phyloP scores from a whole-genome alignment of 2,329 filamentous ascomycete species.

The Dothistroma septosporum region DNA sequence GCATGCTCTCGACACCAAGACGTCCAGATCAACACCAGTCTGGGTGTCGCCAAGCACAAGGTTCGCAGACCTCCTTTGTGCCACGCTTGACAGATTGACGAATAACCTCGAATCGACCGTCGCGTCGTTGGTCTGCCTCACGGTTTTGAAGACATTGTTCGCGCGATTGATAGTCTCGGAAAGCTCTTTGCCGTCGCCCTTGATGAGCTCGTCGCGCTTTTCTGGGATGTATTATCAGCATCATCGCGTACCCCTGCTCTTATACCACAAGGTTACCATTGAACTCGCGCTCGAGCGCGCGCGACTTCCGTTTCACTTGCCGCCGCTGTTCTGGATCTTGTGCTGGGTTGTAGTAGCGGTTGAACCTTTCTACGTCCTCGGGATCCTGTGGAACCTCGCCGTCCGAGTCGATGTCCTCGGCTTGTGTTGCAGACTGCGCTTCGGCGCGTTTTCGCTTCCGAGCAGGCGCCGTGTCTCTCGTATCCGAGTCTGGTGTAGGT shows the following conservation, averaged over 20 bases:
- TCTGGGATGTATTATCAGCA: constrained; percentile 46
- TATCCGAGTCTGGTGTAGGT: constrained; percentile 40
- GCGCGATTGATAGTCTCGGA: constrained; percentile 28
- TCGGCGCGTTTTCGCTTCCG: constrained; percentile 28
- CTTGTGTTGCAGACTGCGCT: constrained; percentile 10
- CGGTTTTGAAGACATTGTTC: constrained; percentile 59
- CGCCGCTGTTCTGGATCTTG: constrained; percentile 73
- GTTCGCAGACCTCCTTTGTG: constrained; percentile 70
- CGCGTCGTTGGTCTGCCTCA: constrained; percentile 83
- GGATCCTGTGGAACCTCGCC: constrained; percentile 23
- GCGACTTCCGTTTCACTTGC: constrained; percentile 62
- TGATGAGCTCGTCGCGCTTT: constrained; percentile 66
- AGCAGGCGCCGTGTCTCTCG: constrained; percentile 21
- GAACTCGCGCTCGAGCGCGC: constrained; percentile 61
- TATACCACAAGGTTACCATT: constrained; percentile 45
- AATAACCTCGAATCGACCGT: constrained; percentile 85
- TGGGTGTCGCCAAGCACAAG: constrained; percentile 68
- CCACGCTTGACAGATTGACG: constrained; percentile 73
- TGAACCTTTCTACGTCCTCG: constrained; percentile 30
- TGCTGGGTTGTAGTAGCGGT: constrained; percentile 69
- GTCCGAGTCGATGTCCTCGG: constrained; percentile 9
- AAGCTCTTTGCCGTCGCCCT: constrained; percentile 56
- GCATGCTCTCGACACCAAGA: constrained; percentile 87
- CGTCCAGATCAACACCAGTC: constrained; percentile 79
- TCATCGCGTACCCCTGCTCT: background rate